These are phyloP conservation scores for Rhynchosporium graminicola DNA, from an alignment of 2,329 filamentous ascomycete species.

Conservation along the genomic window DNA sequence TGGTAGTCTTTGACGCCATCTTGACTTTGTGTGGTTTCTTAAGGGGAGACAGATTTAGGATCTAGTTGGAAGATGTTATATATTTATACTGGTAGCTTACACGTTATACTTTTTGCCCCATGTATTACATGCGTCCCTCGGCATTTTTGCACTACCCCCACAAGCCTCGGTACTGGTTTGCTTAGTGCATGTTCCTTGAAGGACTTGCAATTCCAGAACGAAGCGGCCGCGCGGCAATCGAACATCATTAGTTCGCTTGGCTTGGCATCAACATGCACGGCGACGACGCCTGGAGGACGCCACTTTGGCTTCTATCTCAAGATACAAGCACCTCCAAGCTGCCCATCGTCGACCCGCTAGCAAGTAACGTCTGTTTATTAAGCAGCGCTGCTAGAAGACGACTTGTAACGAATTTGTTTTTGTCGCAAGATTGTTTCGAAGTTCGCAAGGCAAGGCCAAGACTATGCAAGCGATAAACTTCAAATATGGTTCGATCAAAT, in stretches of 20 bases:
- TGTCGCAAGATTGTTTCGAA: no score
- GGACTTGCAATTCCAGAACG: neutral
- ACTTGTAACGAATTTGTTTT: no score
- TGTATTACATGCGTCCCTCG: conserved; percentile 8
- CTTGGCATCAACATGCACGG: neutral
- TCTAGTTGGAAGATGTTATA: neutral
- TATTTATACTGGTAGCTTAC: neutral
- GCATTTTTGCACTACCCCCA: neutral
- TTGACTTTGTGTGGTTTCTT: neutral
- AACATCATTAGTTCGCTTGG: neutral
- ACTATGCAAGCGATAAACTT: neutral
- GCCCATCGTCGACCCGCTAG: no score
- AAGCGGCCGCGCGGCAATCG: neutral
- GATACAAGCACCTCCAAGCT: no score
- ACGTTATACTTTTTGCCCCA: neutral
- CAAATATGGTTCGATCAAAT: neutral
- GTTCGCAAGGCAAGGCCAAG: no score
- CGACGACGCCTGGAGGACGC: no score
- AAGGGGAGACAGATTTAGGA: neutral
- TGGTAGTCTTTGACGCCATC: neutral
- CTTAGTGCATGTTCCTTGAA: neutral
- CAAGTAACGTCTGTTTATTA: no score
- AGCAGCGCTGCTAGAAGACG: no score
- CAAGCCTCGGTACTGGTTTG: neutral
- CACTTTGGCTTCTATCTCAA: no score